These are phyloP conservation scores for Trichaptum fuscoviolaceum DNA, from an alignment of 768 basidiomycete genomes.

Conservation along the genomic window DNA sequence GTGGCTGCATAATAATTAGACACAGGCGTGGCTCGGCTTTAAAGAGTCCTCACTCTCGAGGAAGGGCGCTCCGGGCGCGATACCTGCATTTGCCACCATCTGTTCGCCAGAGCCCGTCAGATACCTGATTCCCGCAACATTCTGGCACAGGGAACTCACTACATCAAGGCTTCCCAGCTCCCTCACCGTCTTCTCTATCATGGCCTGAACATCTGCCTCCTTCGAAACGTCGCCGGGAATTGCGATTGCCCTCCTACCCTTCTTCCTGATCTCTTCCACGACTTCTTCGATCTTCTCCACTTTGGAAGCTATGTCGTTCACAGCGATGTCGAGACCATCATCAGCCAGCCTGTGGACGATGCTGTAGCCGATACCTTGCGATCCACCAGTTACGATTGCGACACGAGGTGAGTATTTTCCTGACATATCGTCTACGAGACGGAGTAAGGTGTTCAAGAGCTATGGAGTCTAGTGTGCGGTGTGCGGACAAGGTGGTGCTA, in stretches of 20 bases:
- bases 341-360: conserved; percentile 27
- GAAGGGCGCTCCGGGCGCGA: conserved; percentile 11
- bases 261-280: conserved; percentile 20
- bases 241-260: conserved; percentile 17
- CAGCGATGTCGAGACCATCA: conserved; percentile 28
- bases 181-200: conserved; percentile 23
- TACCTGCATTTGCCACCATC: conserved; percentile 21
- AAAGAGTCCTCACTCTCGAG: conserved; percentile 5
- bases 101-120: conserved; percentile 17
- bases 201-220: conserved; percentile 23
- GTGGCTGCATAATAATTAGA: conserved; percentile 20
- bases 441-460: not conserved
- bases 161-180: conserved; percentile 26
- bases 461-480: not conserved
- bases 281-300: conserved; percentile 18
- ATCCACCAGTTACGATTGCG: conserved; percentile 22
- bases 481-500: not conserved
- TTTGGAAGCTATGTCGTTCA: conserved; percentile 23
- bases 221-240: conserved; percentile 24
- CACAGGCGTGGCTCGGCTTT: not conserved
- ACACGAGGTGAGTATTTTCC: conserved; percentile 8
- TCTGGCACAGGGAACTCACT: conserved; percentile 14
- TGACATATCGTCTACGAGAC: not conserved
- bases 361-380: conserved; percentile 29
- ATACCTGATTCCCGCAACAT: not conserved